phyloP scores from a whole-genome alignment of 805 yeast species.

The Barnettozyma californica region DNA sequence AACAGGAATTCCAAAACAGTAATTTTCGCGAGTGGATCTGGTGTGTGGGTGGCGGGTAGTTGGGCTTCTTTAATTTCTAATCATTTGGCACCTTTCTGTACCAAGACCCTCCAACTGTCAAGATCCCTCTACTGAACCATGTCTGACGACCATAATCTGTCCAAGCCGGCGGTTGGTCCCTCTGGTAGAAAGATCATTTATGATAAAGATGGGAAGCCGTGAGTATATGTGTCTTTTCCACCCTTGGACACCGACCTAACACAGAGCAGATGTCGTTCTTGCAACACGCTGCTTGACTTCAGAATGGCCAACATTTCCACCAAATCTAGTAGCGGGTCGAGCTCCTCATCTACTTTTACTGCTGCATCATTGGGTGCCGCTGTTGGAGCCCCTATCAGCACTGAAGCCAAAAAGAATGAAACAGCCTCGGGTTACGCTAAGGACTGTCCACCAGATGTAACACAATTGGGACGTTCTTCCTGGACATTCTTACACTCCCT shows the following conservation, averaged over 20 bases:
- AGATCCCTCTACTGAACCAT: background rate
- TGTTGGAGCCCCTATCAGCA: slow-evolving; percentile 11
- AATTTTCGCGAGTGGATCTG: background rate
- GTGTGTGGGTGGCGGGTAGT: background rate
- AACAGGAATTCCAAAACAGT: background rate
- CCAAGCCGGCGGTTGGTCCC: slow-evolving; percentile 44
- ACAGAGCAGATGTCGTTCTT: slow-evolving; percentile 60
- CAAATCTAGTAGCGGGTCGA: slow-evolving; percentile 9
- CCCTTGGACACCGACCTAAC: background rate
- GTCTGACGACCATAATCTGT: background rate
- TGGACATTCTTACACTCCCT: slow-evolving; percentile 91
- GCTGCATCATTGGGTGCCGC: slow-evolving; percentile 15
- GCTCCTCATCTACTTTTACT: slow-evolving; percentile 6
- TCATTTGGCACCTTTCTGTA: background rate
- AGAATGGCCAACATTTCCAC: slow-evolving; percentile 44
- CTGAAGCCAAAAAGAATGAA: background rate
- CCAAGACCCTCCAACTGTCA: background rate
- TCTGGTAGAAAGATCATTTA: slow-evolving; percentile 66
- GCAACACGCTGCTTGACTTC: slow-evolving; percentile 80
- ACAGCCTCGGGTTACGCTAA: slow-evolving; percentile 28
- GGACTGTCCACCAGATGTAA: slow-evolving; percentile 85
- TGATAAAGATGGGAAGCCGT: slow-evolving; percentile 93
- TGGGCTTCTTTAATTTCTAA: background rate
- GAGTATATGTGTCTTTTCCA: slow-evolving; percentile 31
- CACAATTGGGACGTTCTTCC: slow-evolving; percentile 71